Conservation (phyloP, 2,329 filamentous ascomycete species). For the Botrytis fragariae region DNA sequence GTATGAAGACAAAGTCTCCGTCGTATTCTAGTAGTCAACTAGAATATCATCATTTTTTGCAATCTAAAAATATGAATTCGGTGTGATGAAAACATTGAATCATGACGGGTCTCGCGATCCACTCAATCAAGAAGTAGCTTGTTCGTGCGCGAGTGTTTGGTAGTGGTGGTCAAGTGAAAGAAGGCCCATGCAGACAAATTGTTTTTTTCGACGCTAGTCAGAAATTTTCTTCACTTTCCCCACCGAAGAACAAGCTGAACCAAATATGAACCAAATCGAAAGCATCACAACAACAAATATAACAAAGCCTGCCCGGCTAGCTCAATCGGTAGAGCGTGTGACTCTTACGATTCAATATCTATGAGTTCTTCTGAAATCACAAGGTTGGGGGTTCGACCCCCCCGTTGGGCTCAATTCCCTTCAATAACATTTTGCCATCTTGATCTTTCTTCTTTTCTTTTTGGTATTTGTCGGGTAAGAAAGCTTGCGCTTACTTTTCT, state of each 20-base stretch:
- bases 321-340: conserved; percentile 39
- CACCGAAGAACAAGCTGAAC: background rate
- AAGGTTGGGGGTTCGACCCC: conserved; percentile 18
- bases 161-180: background rate
- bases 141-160: background rate
- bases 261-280: background rate
- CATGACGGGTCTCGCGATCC: background rate
- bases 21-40: background rate
- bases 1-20: too few species aligned
- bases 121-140: background rate
- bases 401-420: conserved; percentile 17
- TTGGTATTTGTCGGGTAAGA: background rate
- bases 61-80: too few species aligned
- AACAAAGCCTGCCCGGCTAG: conserved; percentile 30
- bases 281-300: background rate
- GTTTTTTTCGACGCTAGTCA: background rate
- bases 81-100: background rate
- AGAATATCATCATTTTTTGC: background rate
- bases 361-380: conserved; percentile 13
- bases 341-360: conserved; percentile 28
- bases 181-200: background rate
- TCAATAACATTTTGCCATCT: background rate
- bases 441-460: background rate
- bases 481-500: background rate
- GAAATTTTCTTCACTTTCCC: conserved; percentile 10